Evolutionary conservation across 768 basidiomycete species (phyloP), one percentile per base, ranked within the genome.

Genomic region (Daedalea quercina): DNA sequence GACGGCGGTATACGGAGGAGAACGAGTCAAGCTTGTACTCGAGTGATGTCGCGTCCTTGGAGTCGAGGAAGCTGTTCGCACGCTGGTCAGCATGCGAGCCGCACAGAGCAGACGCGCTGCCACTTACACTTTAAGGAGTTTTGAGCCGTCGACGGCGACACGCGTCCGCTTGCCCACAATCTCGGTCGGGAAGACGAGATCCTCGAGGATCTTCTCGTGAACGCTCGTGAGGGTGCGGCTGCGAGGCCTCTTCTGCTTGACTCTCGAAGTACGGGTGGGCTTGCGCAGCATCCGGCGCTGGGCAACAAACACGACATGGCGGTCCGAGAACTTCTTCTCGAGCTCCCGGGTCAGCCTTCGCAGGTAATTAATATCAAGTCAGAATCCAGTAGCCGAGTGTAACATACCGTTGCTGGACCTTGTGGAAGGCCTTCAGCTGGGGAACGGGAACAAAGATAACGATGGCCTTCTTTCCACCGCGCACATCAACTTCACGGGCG

Each of bases 21-120:
- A 98, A 99, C 58, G 94, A 95, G 76, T 99, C 96, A 63, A 98
- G 82, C 82, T 99, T 99, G 88, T 99, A 97, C 80, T 98, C 96
- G 69, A 98, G 80, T 65, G 92, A 90, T 70, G 94, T 98, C 52
- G 93, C 84, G 69, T 99, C 96, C 73, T 98, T 98, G 60, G 92
- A 78, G 79, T 99, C 96, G 61, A 99, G 87, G 79, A 94, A 87
- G 61, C 95, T 98, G 62, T 22, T 23, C 20, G 31, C 47, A 53
- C 51, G 33, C 15, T 17, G 6, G 25, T 53, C 52, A 58, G 45
- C 48, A 47, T 45, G 31, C 17, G 51, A 25, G 47, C 26, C n/a
- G 25, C 53, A 48, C 31, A 24, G 41, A 23, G 42, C 11, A 42
- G 9, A 31, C 24, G 43, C 24, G 35, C 22, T 41, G 22, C 20